Percentiles rank a stretch among this genome's conserved stretches.
phyloP scores from a whole-genome alignment of 192 early-diverging fungal species.

The Mortierella claussenii region DNA sequence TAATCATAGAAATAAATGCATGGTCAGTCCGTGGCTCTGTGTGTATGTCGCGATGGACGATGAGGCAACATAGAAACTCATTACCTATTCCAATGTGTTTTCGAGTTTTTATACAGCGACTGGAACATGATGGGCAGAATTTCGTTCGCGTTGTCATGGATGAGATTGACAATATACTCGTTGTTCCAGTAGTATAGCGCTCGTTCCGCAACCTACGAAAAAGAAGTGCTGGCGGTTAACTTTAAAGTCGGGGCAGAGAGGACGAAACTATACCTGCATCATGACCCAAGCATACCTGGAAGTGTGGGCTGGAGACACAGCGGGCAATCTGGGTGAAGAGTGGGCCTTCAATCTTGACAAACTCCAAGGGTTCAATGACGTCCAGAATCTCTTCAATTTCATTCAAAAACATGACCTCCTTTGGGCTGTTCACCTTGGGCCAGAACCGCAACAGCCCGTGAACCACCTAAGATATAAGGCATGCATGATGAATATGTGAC shows the following conservation, averaged over 20 bases:
- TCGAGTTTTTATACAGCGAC: conserved; percentile 93
- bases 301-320: conserved; percentile 97
- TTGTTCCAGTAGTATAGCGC: conserved; percentile 99
- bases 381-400: conserved; percentile 98
- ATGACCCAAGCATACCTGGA: conserved; percentile 79
- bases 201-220: conserved; percentile 88
- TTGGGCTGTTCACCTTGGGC: conserved; percentile 99
- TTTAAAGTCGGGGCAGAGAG: too few species aligned
- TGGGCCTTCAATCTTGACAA: conserved; percentile 88
- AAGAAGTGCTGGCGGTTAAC: too few species aligned
- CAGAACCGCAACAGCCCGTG: conserved; percentile 92
- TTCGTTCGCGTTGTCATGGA: conserved; percentile 89
- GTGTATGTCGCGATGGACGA: too few species aligned
- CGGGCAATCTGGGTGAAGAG: conserved; percentile 92
- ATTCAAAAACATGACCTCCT: conserved; percentile 99
- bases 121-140: conserved; percentile 97
- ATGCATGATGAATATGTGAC: not conserved
- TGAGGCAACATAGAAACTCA: too few species aligned
- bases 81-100: conserved; percentile 97
- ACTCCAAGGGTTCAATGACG: conserved; percentile 93
- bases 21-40: too few species aligned
- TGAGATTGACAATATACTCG: conserved; percentile 96
- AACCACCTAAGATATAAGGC: conserved; percentile 68
- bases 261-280: too few species aligned
- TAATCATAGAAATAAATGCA: conserved; percentile 55